Conservation (phyloP, 139 green algal species). For the Tetraselmis chui region DNA sequence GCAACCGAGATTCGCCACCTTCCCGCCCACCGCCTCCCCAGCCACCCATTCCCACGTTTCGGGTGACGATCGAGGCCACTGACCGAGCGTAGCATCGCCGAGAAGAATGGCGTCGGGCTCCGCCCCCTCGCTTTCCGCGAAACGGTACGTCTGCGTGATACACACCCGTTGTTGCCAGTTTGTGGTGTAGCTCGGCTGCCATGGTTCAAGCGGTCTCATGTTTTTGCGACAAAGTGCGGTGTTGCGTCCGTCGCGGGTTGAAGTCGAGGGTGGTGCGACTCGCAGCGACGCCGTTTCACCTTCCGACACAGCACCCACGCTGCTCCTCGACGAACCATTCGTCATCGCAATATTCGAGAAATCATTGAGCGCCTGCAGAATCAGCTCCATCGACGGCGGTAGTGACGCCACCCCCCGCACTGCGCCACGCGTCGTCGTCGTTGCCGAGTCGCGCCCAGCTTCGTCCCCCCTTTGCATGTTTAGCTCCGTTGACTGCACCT, state of each 20-base stretch:
- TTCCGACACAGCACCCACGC: not conserved
- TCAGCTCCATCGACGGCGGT: not conserved
- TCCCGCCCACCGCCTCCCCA: not conserved
- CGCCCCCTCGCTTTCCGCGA: not conserved
- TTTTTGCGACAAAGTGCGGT: not conserved
- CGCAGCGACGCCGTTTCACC: not conserved
- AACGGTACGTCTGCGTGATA: not conserved
- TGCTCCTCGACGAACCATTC: not conserved
- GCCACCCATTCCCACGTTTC: not conserved
- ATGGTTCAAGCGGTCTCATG: not conserved
- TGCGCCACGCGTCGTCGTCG: too few species aligned
- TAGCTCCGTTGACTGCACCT: not conserved
- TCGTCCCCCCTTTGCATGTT: not conserved
- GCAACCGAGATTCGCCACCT: not conserved
- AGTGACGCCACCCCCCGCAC: not conserved
- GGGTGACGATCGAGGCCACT: not conserved
- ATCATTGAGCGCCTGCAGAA: not conserved
- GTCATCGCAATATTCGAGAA: not conserved
- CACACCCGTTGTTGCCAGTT: not conserved
- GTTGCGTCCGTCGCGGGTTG: not conserved
- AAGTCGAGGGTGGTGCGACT: not conserved
- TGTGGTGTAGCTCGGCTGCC: not conserved
- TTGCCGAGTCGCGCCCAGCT: too few species aligned
- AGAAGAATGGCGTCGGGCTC: not conserved
- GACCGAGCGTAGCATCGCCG: not conserved